Evolutionary conservation across 164 flowering plant species (phyloP).

Genomic region (Echeveria elegans): DNA sequence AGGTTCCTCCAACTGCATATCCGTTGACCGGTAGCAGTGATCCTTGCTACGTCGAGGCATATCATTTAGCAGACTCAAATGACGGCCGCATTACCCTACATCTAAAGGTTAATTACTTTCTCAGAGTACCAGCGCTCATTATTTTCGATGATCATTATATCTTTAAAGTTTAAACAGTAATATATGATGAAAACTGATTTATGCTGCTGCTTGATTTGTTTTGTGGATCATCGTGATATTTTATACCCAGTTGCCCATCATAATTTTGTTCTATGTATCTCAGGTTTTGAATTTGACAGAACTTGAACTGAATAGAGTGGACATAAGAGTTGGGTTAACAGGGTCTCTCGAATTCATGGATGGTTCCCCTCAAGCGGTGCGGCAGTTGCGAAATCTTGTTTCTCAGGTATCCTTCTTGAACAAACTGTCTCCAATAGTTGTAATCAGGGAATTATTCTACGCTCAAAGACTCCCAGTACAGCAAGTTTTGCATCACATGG

Average conservation of each 20-base stretch:
- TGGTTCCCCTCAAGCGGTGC: slow-evolving; percentile 95
- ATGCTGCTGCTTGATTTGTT: not conserved
- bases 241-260: not conserved
- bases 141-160: too few species aligned
- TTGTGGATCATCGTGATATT: not conserved
- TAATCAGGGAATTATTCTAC: not conserved
- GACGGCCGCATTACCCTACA: slow-evolving; percentile 91
- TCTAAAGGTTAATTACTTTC: slow-evolving; percentile 49
- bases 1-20: slow-evolving; percentile 70
- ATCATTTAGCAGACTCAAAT: slow-evolving; percentile 86
- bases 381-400: slow-evolving; percentile 87
- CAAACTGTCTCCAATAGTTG: not conserved
- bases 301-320: slow-evolving; percentile 88
- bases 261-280: slow-evolving; percentile 14
- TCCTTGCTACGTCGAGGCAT: slow-evolving; percentile 95
- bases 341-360: slow-evolving; percentile 93
- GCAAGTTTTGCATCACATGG: not conserved
- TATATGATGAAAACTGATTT: not conserved
- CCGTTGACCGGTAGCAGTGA: slow-evolving; percentile 94
- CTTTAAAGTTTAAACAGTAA: too few species aligned
- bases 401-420: slow-evolving; percentile 59
- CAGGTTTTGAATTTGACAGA: slow-evolving; percentile 97
- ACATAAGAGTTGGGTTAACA: slow-evolving; percentile 83
- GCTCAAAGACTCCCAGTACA: not conserved
- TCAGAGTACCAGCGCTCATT: too few species aligned